A percentile compares a stretch with the other conserved stretches of the same genome.
Conservation (phyloP, 1,139 yeast species). For the Blastobotrys ciferrii region DNA sequence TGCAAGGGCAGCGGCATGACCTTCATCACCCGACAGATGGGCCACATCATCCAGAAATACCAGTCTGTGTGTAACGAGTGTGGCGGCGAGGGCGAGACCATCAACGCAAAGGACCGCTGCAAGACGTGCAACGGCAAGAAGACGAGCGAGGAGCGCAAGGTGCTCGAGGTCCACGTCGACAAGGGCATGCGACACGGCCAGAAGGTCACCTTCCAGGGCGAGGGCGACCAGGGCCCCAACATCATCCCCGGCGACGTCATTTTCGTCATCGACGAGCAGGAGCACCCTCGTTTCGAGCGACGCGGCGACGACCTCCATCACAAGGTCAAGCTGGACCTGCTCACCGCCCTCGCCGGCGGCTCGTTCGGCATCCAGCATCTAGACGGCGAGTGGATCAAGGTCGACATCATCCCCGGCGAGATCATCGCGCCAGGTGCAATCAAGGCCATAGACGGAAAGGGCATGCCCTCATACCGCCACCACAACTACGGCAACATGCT, state of each 20-base stretch:
- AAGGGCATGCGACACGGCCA: slow-evolving; percentile 98
- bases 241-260: slow-evolving; percentile 95
- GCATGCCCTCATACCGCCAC: slow-evolving; percentile 77
- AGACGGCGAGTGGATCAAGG: slow-evolving; percentile 78
- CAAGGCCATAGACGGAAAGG: slow-evolving; percentile 86
- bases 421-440: slow-evolving; percentile 80
- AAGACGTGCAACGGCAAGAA: slow-evolving; percentile 85
- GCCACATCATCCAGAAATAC: slow-evolving; percentile 98
- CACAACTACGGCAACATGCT: slow-evolving; percentile 50
- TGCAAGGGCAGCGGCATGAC: slow-evolving; percentile 93
- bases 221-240: slow-evolving; percentile 97
- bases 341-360: slow-evolving; percentile 97
- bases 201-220: slow-evolving; percentile 86
- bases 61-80: slow-evolving; percentile 93
- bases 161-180: slow-evolving; percentile 89
- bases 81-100: slow-evolving; percentile 87
- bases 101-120: slow-evolving; percentile 89
- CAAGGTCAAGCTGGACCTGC: slow-evolving; percentile 83
- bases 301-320: slow-evolving; percentile 85
- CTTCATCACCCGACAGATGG: slow-evolving; percentile 97
- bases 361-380: slow-evolving; percentile 79
- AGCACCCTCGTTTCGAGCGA: slow-evolving; percentile 78
- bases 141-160: slow-evolving; percentile 83
- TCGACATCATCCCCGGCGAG: slow-evolving; percentile 85
- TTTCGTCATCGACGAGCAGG: slow-evolving; percentile 85